Evolutionary conservation across 2,329 filamentous ascomycete genomes (phyloP), one percentile per base, ranked within the genome.

Genomic region (Rutstroemia sydowiana): DNA sequence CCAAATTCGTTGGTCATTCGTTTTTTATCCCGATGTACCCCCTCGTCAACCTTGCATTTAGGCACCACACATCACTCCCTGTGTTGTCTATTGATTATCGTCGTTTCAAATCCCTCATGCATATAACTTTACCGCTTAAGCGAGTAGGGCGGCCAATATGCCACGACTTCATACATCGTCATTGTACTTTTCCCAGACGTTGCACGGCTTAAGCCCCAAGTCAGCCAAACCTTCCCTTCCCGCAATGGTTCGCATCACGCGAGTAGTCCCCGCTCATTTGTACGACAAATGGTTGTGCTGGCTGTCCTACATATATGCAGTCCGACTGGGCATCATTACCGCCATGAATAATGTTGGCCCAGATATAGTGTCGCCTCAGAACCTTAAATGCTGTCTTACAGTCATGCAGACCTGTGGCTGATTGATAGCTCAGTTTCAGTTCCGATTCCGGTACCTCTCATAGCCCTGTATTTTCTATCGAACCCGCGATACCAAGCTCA

Each of bases 391-490:
- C 53, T 58, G 59, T 63, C 56, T 57, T 55, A 59, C 61, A 54
- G 50, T 60, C 53, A 57, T 59, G 52, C 49, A 57, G 45, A 56
- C 48, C 47, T 43, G 59, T 62, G 59, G 60, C 65, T 67, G 57
- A 67, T 58, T 58, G 57, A 63, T 60, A 57, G 48, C 46, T 62
- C 57, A 67, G 65, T 61, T 66, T 62, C 56, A 57, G 48, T 52
- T 54, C 61, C 41, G 65, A 67, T 41, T 54, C 63, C 52, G 63
- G 62, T 57, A 63, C 57, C 42, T 61, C 60, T 39, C 61, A 66
- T 32, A 65, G 60, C 59, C 61, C 65, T 61, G 62, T 65, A 47
- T 67, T 66, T 55, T 64, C 63, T 11, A 59, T 63, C 48, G 64
- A 65, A 53, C 58, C 61, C 32, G 53, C 59, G 48, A 55, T 61